These are phyloP conservation scores for Emmonsia crescens DNA, from an alignment of 2,329 filamentous ascomycete species.

Conservation along the genomic window DNA sequence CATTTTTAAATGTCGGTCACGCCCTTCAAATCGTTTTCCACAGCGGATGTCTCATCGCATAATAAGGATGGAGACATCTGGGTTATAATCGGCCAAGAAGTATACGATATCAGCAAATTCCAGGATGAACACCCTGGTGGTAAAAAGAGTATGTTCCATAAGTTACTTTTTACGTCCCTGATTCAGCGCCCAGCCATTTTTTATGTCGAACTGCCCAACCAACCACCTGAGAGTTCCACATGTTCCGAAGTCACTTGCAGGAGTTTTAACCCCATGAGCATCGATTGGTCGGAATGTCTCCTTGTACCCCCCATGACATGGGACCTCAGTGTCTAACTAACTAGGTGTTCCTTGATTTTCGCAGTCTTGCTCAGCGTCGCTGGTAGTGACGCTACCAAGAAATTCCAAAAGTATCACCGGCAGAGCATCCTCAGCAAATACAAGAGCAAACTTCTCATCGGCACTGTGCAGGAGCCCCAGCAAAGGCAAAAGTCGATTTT, in stretches of 20 bases:
- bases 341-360: neutral
- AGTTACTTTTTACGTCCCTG: neutral
- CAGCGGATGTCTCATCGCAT: slow-evolving; percentile 2
- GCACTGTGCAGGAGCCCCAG: neutral
- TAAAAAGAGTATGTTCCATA: slow-evolving; percentile 4
- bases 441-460: neutral
- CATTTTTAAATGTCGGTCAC: neutral
- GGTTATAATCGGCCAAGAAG: slow-evolving; percentile 15
- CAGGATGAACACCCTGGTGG: slow-evolving; percentile 16
- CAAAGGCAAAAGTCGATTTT: neutral
- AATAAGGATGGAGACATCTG: slow-evolving; percentile 11
- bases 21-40: neutral
- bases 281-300: neutral
- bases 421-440: slow-evolving; percentile 52
- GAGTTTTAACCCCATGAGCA: neutral
- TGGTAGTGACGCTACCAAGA: slow-evolving; percentile 57
- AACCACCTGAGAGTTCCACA: neutral
- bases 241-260: neutral
- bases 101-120: slow-evolving; percentile 15
- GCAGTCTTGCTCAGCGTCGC: slow-evolving; percentile 53
- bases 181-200: neutral
- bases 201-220: neutral
- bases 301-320: neutral
- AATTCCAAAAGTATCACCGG: slow-evolving; percentile 57
- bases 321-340: neutral